Percentiles rank a stretch among this genome's conserved stretches.
phyloP scores from a whole-genome alignment of 306 rosid genomes.

The Prunus salicina region DNA sequence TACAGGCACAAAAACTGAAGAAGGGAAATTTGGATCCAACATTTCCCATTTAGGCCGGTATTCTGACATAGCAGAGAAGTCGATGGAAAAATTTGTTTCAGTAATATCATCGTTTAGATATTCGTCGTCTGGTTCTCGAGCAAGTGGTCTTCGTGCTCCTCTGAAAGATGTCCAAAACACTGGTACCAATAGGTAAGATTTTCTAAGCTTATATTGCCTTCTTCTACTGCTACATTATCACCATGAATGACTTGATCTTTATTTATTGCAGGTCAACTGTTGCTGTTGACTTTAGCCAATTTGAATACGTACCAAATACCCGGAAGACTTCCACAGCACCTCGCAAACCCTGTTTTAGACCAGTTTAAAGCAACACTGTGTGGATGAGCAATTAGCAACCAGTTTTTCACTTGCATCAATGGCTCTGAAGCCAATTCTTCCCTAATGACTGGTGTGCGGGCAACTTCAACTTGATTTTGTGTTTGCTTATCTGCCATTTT shows the following conservation, averaged over 20 bases:
- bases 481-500: neutral
- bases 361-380: slow-evolving; percentile 8
- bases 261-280: slow-evolving; percentile 38
- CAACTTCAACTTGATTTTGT: neutral
- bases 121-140: slow-evolving; percentile 76
- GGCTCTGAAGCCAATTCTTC: slow-evolving; percentile 7
- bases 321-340: slow-evolving; percentile 30
- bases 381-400: neutral
- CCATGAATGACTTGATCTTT: slow-evolving; percentile 19
- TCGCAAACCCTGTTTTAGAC: slow-evolving; percentile 25
- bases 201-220: slow-evolving; percentile 24
- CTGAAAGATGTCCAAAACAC: slow-evolving; percentile 61
- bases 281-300: slow-evolving; percentile 45
- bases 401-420: slow-evolving; percentile 16
- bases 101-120: slow-evolving; percentile 59
- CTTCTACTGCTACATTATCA: slow-evolving; percentile 8
- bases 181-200: slow-evolving; percentile 41
- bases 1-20: slow-evolving; percentile 26
- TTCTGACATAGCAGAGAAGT: slow-evolving; percentile 78
- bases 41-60: slow-evolving; percentile 76
- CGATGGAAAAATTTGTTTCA: slow-evolving; percentile 76
- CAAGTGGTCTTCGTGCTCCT: slow-evolving; percentile 95
- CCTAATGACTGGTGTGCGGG: slow-evolving; percentile 2
- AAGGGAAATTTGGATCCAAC: slow-evolving; percentile 64
- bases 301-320: slow-evolving; percentile 49